These are phyloP conservation scores for Agaricus subrufescens DNA, from an alignment of 768 basidiomycete species.

Conservation along the genomic window DNA sequence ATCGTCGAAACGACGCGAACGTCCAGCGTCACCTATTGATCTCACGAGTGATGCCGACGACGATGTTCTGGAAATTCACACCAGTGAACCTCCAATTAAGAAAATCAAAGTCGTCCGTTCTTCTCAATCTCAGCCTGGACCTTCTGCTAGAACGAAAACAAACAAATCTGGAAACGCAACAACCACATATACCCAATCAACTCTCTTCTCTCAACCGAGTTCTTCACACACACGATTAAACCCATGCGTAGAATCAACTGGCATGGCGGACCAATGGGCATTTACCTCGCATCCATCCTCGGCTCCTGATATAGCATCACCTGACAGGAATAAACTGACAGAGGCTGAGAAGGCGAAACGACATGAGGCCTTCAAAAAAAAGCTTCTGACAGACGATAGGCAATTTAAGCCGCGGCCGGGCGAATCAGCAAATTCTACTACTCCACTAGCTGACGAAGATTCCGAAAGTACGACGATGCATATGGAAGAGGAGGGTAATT, in stretches of 20 bases:
- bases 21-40: constrained; percentile 39
- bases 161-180: not conserved
- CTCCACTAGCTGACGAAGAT: constrained; percentile 9
- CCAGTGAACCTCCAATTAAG: constrained; percentile 22
- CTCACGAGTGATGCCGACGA: constrained; percentile 42
- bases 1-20: constrained; percentile 23
- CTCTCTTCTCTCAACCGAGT: not conserved
- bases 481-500: constrained; percentile 12
- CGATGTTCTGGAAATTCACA: constrained; percentile 16
- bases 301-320: not conserved
- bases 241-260: not conserved
- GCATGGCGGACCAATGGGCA: constrained; percentile 4
- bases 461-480: not conserved
- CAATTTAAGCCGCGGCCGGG: constrained; percentile 22
- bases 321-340: not conserved
- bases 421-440: constrained; percentile 2
- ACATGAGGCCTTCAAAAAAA: constrained; percentile 44
- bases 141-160: not conserved
- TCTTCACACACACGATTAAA: not conserved
- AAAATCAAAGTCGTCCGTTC: constrained; percentile 8
- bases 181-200: constrained; percentile 1
- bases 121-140: constrained; percentile 4
- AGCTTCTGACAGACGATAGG: constrained; percentile 44
- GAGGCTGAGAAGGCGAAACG: constrained; percentile 20
- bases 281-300: not conserved